Percentiles rank a stretch among this genome's conserved stretches.
Conservation (phyloP, 495 filamentous ascomycete species). For the Parathielavia hyrcaniae region DNA sequence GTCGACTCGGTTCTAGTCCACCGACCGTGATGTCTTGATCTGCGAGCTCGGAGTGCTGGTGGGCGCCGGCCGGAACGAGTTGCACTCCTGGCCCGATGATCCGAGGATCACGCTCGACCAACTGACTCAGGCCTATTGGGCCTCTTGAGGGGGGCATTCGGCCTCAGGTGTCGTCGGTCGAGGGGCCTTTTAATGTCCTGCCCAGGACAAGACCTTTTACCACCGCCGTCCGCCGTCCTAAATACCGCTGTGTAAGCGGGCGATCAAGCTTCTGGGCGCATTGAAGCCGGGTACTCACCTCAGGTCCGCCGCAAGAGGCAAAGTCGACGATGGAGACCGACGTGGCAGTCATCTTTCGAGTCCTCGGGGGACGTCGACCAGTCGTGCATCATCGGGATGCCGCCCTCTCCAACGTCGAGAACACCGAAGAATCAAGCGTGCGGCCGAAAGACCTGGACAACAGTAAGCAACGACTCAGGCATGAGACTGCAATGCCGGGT, state of each 20-base stretch:
- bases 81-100: neutral
- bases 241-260: neutral
- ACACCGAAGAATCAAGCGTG: neutral
- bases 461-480: neutral
- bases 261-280: neutral
- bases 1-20: neutral
- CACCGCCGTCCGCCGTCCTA: neutral
- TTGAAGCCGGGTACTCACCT: neutral
- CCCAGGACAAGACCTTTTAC: constrained; percentile 10
- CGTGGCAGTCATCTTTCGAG: neutral
- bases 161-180: neutral
- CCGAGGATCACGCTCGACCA: neutral
- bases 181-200: constrained; percentile 15
- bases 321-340: neutral
- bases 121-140: neutral
- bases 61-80: neutral
- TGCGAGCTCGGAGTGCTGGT: neutral
- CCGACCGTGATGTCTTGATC: neutral
- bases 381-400: neutral
- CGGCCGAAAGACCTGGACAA: neutral
- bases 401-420: neutral
- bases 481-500: neutral
- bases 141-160: neutral
- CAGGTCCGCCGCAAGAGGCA: too few species aligned
- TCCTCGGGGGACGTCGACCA: too few species aligned